phyloP scores from a whole-genome alignment of 2,329 filamentous ascomycete species.

The Exophiala bonariae region DNA sequence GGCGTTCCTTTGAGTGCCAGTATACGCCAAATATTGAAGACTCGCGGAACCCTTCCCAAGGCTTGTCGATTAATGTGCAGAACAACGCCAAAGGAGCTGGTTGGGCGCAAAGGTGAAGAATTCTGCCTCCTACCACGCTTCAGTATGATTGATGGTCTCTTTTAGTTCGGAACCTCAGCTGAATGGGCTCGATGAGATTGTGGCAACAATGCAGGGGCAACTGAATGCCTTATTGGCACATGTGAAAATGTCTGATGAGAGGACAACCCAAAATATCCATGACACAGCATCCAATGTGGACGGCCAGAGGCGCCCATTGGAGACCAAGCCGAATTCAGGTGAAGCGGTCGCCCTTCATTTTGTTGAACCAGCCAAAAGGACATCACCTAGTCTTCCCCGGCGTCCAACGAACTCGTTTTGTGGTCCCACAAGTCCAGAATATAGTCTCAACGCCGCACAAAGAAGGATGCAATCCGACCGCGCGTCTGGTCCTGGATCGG shows the following conservation, averaged over 20 bases:
- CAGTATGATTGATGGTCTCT: no score
- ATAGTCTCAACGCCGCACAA: conserved; percentile 2
- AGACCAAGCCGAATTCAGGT: no score
- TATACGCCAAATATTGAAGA: conserved; percentile 2
- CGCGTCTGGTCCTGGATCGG: neutral
- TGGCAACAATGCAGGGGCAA: conserved; percentile 1
- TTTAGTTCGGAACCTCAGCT: neutral
- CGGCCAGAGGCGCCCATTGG: neutral
- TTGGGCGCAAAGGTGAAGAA: no score
- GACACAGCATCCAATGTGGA: neutral
- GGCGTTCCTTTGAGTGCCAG: conserved; percentile 1
- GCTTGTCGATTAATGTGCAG: neutral
- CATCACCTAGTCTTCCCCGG: neutral
- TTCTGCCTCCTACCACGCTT: no score
- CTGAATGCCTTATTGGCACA: neutral
- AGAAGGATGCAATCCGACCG: neutral
- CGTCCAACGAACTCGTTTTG: neutral
- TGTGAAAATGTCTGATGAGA: conserved; percentile 1
- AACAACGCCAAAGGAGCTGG: neutral
- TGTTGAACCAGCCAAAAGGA: no score
- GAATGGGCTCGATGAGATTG: neutral
- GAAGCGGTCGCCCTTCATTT: no score
- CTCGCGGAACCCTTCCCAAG: neutral
- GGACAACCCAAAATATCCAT: neutral
- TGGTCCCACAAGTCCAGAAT: conserved; percentile 2